Base-by-base conservation (phyloP, 192 early-diverging fungal genomes). In the Funneliformis geosporum region DNA sequence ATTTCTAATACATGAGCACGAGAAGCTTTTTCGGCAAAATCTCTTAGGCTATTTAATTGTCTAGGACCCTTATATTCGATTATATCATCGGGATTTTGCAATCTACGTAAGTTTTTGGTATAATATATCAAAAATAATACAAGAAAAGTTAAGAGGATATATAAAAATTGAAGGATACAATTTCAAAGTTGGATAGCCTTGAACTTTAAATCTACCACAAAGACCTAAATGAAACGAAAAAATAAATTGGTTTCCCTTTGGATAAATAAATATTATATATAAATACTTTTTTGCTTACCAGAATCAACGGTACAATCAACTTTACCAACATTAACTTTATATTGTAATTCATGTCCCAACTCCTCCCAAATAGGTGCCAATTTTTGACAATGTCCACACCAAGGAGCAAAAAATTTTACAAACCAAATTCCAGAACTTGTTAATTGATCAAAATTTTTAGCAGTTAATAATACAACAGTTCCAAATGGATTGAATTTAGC, bases 161-260 rank as follows among this genome's bases (percentile, higher is more conserved):
- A 69, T 11, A 14, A 27, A 10, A 62, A 62, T 16, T 68, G 10
- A 44, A 33, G 76, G 87, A 79, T 92, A 89, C 83, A 92, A 90
- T 79, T 89, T 90, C 67, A 98, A 86, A 12, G 96, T 97, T 38
- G 97, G 97, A 82, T 93, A 97, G n/a, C 93, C 95, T 55, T 87
- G 83, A 28, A 98, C 87, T 47, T 87, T 85, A 78, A 89, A 89
- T n/a, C 89, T 79, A 8, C 82, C 62, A 81, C 95, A 96, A 28
- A 94, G 73, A 27, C 77, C 79, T 74, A 39, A 42, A 38, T 33
- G 21, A 60, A 62, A 43, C n/a, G n/a, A 42, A 69, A 33, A 67
- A 5, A 67, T 40, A 16, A 12, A 11, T 33, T 68, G 14, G n/a
- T 18, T 16, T 39, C 40, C 16, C 38, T 28, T 65, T 28, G 28